These are phyloP conservation scores for Amphirosellinia nigrospora DNA, from an alignment of 495 filamentous ascomycete genomes.

Conservation along the genomic window DNA sequence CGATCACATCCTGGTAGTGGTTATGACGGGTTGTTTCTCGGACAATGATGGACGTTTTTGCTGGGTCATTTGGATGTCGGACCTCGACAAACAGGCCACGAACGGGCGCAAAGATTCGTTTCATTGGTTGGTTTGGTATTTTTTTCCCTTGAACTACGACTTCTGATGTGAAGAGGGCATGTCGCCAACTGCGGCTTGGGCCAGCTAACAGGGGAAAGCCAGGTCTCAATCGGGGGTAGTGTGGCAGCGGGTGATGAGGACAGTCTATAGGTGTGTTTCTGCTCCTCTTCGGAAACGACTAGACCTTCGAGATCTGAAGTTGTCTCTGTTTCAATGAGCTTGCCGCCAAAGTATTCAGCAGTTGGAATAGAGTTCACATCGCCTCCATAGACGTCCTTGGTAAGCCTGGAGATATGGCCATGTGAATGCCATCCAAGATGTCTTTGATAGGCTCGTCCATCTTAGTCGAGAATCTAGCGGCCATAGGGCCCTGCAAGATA, in stretches of 20 bases:
- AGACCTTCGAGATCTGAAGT: slow-evolving; percentile 79
- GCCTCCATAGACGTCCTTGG: slow-evolving; percentile 78
- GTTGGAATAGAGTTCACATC: slow-evolving; percentile 77
- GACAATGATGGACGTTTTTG: slow-evolving; percentile 80
- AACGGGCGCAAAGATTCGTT: slow-evolving; percentile 83
- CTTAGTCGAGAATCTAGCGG: slow-evolving; percentile 84
- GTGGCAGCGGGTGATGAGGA: slow-evolving; percentile 69
- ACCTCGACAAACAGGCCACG: slow-evolving; percentile 90
- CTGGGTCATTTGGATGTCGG: slow-evolving; percentile 73
- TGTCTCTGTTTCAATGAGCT: slow-evolving; percentile 66
- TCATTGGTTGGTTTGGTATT: slow-evolving; percentile 96
- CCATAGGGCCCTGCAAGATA: slow-evolving; percentile 95
- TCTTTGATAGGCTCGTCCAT: slow-evolving; percentile 93
- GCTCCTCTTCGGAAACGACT: slow-evolving; percentile 72
- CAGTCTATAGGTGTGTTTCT: slow-evolving; percentile 81
- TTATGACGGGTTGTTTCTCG: slow-evolving; percentile 66
- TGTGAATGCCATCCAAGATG: slow-evolving; percentile 90
- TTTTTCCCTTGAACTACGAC: slow-evolving; percentile 94
- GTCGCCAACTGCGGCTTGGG: slow-evolving; percentile 81
- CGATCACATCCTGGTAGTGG: slow-evolving; percentile 79
- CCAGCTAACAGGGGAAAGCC: slow-evolving; percentile 91
- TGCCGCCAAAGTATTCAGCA: slow-evolving; percentile 94
- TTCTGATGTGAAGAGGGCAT: slow-evolving; percentile 96
- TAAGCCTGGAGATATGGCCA: slow-evolving; percentile 78
- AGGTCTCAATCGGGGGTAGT: slow-evolving; percentile 79